A percentile compares a stretch with the other conserved stretches of the same genome.
These are phyloP conservation scores for Mycena galopus DNA, from an alignment of 768 basidiomycete species.

Conservation along the genomic window DNA sequence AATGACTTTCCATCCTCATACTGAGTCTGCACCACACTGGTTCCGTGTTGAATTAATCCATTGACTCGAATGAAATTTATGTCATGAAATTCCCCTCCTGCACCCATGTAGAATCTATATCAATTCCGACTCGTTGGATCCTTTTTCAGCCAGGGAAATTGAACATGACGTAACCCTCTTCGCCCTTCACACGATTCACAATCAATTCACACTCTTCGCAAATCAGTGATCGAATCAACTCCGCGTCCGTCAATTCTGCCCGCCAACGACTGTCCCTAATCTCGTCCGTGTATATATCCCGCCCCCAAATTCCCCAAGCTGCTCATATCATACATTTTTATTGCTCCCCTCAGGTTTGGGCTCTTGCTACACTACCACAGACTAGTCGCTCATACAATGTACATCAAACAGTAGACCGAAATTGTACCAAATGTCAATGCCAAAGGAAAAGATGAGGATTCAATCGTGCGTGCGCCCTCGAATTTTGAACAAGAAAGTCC, in stretches of 20 bases:
- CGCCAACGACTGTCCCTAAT: background rate
- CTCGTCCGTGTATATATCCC: background rate
- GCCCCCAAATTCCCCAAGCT: background rate
- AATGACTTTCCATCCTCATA: too few relatives aligned
- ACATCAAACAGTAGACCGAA: background rate
- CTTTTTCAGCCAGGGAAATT: too few relatives aligned
- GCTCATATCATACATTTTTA: slow-evolving; percentile 1
- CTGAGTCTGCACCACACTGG: too few relatives aligned
- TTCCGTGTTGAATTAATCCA: too few relatives aligned
- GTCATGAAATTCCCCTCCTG: too few relatives aligned
- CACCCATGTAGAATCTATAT: too few relatives aligned
- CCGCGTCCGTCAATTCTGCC: too few relatives aligned
- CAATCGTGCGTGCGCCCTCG: background rate
- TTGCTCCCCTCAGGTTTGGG: slow-evolving; percentile 1
- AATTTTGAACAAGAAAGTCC: background rate
- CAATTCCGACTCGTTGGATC: too few relatives aligned
- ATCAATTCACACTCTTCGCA: background rate
- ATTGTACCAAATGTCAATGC: background rate
- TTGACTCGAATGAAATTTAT: too few relatives aligned
- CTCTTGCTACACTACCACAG: background rate
- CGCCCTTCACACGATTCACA: background rate
- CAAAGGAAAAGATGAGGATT: background rate
- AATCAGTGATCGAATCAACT: background rate
- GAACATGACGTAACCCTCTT: background rate
- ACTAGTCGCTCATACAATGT: background rate